Base-by-base conservation (phyloP, 352 stramenopile species). In the Phytophthora pluvialis region DNA sequence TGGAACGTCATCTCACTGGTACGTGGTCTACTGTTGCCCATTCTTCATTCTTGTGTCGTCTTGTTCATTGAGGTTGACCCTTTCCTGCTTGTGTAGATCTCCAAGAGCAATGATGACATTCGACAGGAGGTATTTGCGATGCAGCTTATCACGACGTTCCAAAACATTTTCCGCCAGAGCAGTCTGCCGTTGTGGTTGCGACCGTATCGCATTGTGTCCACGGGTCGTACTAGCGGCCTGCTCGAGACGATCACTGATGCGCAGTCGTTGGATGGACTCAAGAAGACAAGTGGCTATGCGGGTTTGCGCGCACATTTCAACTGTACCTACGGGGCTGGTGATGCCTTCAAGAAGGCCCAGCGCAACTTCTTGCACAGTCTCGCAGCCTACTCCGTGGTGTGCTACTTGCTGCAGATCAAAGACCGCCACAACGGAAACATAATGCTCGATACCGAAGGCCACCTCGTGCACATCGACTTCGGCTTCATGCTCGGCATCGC, bases 371-470 rank as follows among this genome's bases (percentile, higher is more conserved):
- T 93, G 31, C 76, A 87, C 60, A 91, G 83, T 33, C 70, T 88
- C 9, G 83, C 77, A n/a, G 87, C 77, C 1, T 90, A 90, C 53
- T 86, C 72, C 21, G 58, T 89, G 21, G 79, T 91, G 11, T 97
- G 82, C 67, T 98, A 97, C 64, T 66, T 98, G 46, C 76, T 98
- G 21, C 80, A 95, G 73, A 91, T 98, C 67, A 98, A 98, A 78
- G 93, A 98, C 69, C 83, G 94, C 11, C 96, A 99, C 80, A 99
- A 99, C 69, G 97, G 94, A 13, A 99, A 99, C 55, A 98, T 99
- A 54, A 70, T 99, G 50, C 77, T 99, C 31, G 92, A 98, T 66
- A 82, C 67, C 16, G 55, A 92, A 43, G 94, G 94, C 0, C 86
- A 97, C 55, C 60, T 98, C 28, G 86, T 98, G 36, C 97, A 99